Conservation (phyloP, 495 filamentous ascomycete species). For the Lentithecium fluviatile region DNA sequence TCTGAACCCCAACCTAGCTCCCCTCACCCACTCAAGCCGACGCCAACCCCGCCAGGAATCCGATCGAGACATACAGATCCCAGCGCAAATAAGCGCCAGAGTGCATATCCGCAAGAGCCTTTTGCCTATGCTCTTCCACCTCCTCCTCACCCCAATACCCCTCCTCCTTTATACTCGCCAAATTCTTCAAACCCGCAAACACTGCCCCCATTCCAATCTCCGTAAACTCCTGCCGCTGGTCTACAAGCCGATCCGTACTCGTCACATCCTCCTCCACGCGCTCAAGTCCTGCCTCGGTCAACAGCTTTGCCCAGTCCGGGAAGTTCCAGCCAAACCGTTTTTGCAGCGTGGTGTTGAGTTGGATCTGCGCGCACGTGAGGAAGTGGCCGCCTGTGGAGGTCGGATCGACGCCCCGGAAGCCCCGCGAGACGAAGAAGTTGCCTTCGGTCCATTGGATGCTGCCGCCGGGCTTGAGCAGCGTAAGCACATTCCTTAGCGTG, state of each 20-base stretch:
- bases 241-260: constrained; percentile 20
- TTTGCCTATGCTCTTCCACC: constrained; percentile 16
- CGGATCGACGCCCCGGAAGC: constrained; percentile 14
- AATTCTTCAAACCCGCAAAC: constrained; percentile 23
- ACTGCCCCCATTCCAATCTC: constrained; percentile 22
- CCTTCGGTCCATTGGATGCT: constrained; percentile 32
- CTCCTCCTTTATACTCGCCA: constrained; percentile 14
- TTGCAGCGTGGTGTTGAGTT: constrained; percentile 10
- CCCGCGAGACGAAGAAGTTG: constrained; percentile 23
- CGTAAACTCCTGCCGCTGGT: constrained; percentile 21
- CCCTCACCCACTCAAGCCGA: no score
- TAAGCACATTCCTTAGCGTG: constrained; percentile 26
- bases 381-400: constrained; percentile 11
- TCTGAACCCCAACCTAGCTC: no score
- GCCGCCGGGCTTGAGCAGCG: constrained; percentile 33
- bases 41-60: no score
- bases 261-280: constrained; percentile 27
- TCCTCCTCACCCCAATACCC: constrained; percentile 20
- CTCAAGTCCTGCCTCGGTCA: constrained; percentile 15
- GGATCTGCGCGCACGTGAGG: constrained; percentile 7
- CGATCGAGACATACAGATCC: constrained; percentile 31
- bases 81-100: constrained; percentile 22
- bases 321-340: constrained; percentile 22
- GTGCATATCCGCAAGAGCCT: constrained; percentile 20
- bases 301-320: constrained; percentile 18